Base-by-base conservation (phyloP, 345 rosid genomes). In the Arabis hirsuta region DNA sequence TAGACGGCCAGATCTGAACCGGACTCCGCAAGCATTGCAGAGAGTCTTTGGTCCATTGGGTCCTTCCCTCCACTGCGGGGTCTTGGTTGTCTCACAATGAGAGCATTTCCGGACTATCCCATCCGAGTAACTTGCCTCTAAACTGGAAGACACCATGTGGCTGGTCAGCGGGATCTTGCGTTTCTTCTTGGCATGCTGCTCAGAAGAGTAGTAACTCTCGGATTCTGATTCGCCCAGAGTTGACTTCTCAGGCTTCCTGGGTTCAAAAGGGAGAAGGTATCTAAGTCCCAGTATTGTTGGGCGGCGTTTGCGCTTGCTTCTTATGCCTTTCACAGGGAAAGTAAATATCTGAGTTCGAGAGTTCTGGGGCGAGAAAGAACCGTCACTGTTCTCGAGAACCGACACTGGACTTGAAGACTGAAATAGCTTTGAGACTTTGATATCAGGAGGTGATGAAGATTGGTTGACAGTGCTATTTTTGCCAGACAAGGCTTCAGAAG, bases 1-100 rank as follows among this genome's bases (percentile, higher is more conserved):
- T 42, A 90, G 84, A 67, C 97, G 91, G 46, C 97, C 98, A 1
- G 96, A 87, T 78, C 96, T 81, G 73, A 80, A 90, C 26, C 98
- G 86, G 52, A 93, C 98, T 12, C 98, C 98, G 51, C 98, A 93
- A 14, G 97, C 98, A 46, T 90, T 93, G 83, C 98, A 93, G 39
- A 93, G 91, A 14, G 97, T 93, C 82, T 93, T 93, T 9, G 97
- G 97, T 34, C 98, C 98, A 81, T 62, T 80, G 4, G 98, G 98
- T 16, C 98, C 98, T 79, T 88, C 96, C 78, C 98, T 88, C 98
- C 98, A 90, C 71, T 93, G 97, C 2, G 97, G 97, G 62, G 97
- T 93, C 80, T 85, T 84, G 2, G 92, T 87, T 51, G 86, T 87
- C 81, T 84, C 84, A 67, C 98, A 90, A 48, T 87, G 98, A 50